These are phyloP conservation scores for Candida frijolesensis DNA, from an alignment of 1,139 yeast genomes.

Conservation along the genomic window DNA sequence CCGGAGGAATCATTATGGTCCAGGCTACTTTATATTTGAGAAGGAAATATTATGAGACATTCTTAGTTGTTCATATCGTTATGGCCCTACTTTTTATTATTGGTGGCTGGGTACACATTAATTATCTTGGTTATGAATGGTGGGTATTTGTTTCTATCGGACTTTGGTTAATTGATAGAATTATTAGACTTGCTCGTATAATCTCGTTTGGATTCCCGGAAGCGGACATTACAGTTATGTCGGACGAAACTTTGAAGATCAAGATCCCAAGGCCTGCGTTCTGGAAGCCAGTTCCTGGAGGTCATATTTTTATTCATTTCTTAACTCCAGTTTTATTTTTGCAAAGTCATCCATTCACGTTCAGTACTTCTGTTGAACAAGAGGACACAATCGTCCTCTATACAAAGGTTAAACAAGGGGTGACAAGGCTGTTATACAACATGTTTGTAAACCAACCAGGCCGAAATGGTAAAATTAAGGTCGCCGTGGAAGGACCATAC, in stretches of 20 bases:
- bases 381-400: slow-evolving; percentile 27
- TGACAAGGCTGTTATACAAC: slow-evolving; percentile 32
- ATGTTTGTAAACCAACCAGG: slow-evolving; percentile 31
- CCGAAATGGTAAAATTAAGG: slow-evolving; percentile 26
- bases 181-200: slow-evolving; percentile 51
- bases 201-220: slow-evolving; percentile 47
- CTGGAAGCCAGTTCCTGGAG: slow-evolving; percentile 53
- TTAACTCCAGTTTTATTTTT: slow-evolving; percentile 56
- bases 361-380: slow-evolving; percentile 24
- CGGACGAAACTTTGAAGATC: slow-evolving; percentile 47
- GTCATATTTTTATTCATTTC: slow-evolving; percentile 62
- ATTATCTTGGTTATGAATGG: slow-evolving; percentile 46
- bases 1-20: slow-evolving; percentile 39
- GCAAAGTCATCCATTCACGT: slow-evolving; percentile 76
- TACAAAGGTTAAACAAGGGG: slow-evolving; percentile 38
- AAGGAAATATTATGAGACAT: slow-evolving; percentile 61
- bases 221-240: slow-evolving; percentile 46
- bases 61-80: slow-evolving; percentile 58
- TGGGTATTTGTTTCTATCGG: slow-evolving; percentile 57
- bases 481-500: slow-evolving; percentile 43
- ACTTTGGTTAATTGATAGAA: slow-evolving; percentile 65
- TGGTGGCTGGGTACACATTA: slow-evolving; percentile 63
- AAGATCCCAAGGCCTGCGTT: slow-evolving; percentile 38
- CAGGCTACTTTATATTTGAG: slow-evolving; percentile 57
- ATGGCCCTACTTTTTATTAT: slow-evolving; percentile 57